Conservation (phyloP, 352 stramenopile genomes). For the Globisporangium yorkense region DNA sequence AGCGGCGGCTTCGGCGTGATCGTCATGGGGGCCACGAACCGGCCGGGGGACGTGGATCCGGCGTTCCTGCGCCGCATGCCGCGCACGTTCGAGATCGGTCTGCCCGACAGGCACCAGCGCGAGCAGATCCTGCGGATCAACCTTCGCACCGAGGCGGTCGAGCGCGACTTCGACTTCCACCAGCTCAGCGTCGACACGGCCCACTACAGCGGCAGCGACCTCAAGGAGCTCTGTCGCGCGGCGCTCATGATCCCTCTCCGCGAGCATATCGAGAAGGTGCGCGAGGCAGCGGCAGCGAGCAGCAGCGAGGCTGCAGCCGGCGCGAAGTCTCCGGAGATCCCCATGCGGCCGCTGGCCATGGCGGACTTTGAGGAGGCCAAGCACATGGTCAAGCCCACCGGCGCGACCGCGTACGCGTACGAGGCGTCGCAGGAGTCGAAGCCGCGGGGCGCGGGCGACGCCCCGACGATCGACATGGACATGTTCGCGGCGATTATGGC, state of each 20-base stretch:
- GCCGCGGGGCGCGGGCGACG: slow-evolving; percentile 14
- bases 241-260: slow-evolving; percentile 85
- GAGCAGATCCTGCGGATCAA: slow-evolving; percentile 94
- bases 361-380: slow-evolving; percentile 80
- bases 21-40: slow-evolving; percentile 96
- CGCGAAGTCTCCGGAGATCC: slow-evolving; percentile 10
- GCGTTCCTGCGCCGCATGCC: slow-evolving; percentile 95
- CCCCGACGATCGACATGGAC: slow-evolving; percentile 62
- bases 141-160: slow-evolving; percentile 84
- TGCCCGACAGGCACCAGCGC: slow-evolving; percentile 85
- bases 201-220: slow-evolving; percentile 95
- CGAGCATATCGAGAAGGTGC: slow-evolving; percentile 71
- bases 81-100: slow-evolving; percentile 92
- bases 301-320: slow-evolving; percentile 7
- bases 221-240: slow-evolving; percentile 88
- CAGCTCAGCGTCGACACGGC: slow-evolving; percentile 82
- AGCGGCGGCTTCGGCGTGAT: slow-evolving; percentile 89
- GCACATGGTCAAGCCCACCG: slow-evolving; percentile 83
- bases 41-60: slow-evolving; percentile 86
- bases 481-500: slow-evolving; percentile 83
- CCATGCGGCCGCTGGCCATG: slow-evolving; percentile 73
- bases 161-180: slow-evolving; percentile 67
- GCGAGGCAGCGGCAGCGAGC: slow-evolving; percentile 21
- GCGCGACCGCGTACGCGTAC: slow-evolving; percentile 76
- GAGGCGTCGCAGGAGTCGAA: slow-evolving; percentile 46